These are phyloP conservation scores for Pleurotus pulmonarius DNA, from an alignment of 768 basidiomycete genomes.

Conservation along the genomic window DNA sequence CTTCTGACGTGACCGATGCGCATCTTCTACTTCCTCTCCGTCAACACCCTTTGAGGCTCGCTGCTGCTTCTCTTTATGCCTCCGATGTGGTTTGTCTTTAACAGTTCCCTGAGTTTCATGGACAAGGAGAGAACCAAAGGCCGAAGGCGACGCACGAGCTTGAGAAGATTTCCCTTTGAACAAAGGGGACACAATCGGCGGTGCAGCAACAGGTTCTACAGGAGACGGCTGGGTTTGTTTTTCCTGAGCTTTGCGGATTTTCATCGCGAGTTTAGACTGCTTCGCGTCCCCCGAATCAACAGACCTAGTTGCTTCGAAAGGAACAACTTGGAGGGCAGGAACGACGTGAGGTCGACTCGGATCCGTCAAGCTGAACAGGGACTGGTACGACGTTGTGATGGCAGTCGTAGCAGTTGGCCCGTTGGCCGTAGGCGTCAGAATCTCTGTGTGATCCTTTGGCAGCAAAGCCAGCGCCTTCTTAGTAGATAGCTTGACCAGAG, in stretches of 20 bases:
- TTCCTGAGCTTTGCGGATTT: constrained; percentile 57
- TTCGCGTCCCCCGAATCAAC: constrained; percentile 31
- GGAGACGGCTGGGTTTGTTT: constrained; percentile 19
- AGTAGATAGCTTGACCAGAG: constrained; percentile 3
- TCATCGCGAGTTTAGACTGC: constrained; percentile 74
- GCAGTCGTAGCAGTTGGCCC: constrained; percentile 80
- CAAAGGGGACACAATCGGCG: constrained; percentile 43
- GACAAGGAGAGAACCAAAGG: constrained; percentile 71
- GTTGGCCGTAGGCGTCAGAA: constrained; percentile 76
- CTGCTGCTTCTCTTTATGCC: constrained; percentile 17
- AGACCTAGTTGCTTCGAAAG: constrained; percentile 24
- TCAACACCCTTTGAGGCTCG: constrained; percentile 17
- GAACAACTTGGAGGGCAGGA: constrained; percentile 40
- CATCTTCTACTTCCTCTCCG: constrained; percentile 23
- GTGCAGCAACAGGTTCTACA: constrained; percentile 17
- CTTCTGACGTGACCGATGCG: constrained; percentile 9
- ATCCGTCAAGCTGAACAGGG: constrained; percentile 59
- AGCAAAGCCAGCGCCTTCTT: constrained; percentile 25
- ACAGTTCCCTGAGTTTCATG: constrained; percentile 38
- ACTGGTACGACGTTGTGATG: constrained; percentile 79
- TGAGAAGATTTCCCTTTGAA: constrained; percentile 51
- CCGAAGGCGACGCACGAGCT: constrained; percentile 73
- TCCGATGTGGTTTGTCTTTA: constrained; percentile 32
- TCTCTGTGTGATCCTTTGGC: constrained; percentile 58
- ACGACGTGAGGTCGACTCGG: constrained; percentile 38